Base-by-base conservation (phyloP, 2,329 filamentous ascomycete genomes). In the Aureobasidium musti region DNA sequence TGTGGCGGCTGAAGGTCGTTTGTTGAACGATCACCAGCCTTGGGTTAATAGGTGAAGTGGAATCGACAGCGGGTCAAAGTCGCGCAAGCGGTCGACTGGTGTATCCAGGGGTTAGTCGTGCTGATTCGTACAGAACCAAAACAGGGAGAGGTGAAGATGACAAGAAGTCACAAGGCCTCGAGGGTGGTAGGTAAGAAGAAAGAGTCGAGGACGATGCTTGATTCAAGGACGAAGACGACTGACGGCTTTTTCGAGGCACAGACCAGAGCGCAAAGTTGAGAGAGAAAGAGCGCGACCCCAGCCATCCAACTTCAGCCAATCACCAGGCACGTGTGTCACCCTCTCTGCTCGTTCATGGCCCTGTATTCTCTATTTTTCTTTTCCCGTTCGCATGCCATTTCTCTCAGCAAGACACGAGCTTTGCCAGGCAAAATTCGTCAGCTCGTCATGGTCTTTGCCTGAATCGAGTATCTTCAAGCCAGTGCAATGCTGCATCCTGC, bases 151-250 rank as follows among this genome's bases (percentile, higher is more conserved):
- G 57, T 37, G 45, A 50, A 43, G 49, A 54, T 53, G 61, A 64
- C 61, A 30, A 54, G 33, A 26, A 39, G 61, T 64, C 61, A 64
- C 61, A 53, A 45, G 61, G 47, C 61, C 47, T 43, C 43, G 49
- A 54, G 61, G 61, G 23, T 64, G 49, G 35, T 64, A 54, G 47
- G 61, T 53, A 64, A 39, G 50, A 45, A 64, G 61, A 28, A 19
- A 54, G 49, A 45, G 23, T 53, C 47, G 61, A 53, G 49, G 61
- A 53, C 26, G 47, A 26, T 63, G 21, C 60, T 30, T 63, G 30
- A 17, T 49, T 45, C 59, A 39, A 47, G 57, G 57, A 47, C 57
- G 57, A 47, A 23, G 41, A 33, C 41, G 23, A 35, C 10, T 8
- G 37, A 39, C n/a, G 41, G 45, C 54, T 59, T 59, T 59, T 59